Evolutionary conservation across 805 yeast species (phyloP), one percentile per base, ranked within the genome.

Genomic region (Candida endomychidarum): DNA sequence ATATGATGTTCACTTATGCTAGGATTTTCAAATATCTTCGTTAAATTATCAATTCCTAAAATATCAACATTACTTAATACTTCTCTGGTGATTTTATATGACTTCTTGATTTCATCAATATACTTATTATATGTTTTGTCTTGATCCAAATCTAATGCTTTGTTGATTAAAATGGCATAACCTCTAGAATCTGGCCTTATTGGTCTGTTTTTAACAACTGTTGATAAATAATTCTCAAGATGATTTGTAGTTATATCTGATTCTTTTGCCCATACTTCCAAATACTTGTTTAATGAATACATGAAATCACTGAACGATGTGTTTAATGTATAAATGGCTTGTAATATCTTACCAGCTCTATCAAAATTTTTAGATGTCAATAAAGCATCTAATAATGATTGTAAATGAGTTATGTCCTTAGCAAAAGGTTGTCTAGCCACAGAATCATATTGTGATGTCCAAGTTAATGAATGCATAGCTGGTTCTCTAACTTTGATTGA

Each of bases 381-480:
- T 48, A 90, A 82, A 0, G 93, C 91, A 51, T 88, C 96, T 28
- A 87, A 68, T 24, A 88, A 61, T 2, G 90, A 77, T 80, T 90
- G 88, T 14, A 83, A 67, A 51, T 83, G 83, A 38, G 72, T 67
- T n/a, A 77, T 74, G 47, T 79, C 83, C 53, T 74, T 76, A 5
- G 83, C 72, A 56, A 57, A 66, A 0, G 72, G 72, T 4, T 70
- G 61, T 35, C 75, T 50, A 19, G 65, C 50, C 9, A 67, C 74
- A 0, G 66, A 61, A 41, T 69, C 75, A 46, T 65, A 62, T 31
- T 54, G 57, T 0, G 73, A 66, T n/a, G 67, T 56, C 73, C 74
- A 67, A 5, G 68, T 47, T 5, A 41, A 21, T n/a, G 20, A n/a
- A 12, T 27, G 33, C 3, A 6, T 12, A 12, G 32, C 12, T 17